Base-by-base conservation (phyloP, 2,329 filamentous ascomycete species). In the Fusarium sp. region DNA sequence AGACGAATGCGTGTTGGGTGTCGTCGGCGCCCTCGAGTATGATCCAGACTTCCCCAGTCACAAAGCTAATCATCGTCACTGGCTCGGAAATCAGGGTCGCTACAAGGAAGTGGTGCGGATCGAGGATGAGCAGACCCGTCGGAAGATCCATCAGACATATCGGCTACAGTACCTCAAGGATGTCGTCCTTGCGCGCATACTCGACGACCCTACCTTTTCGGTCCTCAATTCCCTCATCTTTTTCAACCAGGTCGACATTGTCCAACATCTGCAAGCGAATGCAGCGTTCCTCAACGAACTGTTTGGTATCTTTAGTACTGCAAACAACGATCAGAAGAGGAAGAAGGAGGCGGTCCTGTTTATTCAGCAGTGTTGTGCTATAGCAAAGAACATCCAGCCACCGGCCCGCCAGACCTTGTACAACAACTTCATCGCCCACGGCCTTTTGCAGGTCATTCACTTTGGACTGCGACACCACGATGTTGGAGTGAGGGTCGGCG, bases 171-270 rank as follows among this genome's bases (percentile, higher is more conserved):
- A 99, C 81, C 88, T 99, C 64, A 99, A 98, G 82, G 97, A 99
- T 79, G 97, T 99, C n/a, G 96, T 98, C 1, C 89, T 99, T 50
- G 97, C 97, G 33, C 91, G 97, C 72, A 98, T 99, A 73, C 88
- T 99, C 70, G 97, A 99, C 83, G 97, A 99, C 82, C 96, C 96
- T 59, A 99, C 97, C 22, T 99, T 98, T 82, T 97, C 95, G 27
- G 95, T 98, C 29, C 91, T 99, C 74, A 99, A 98, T 84, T 98
- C 95, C 60, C 89, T 98, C 77, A 99, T 99, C 76, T 99, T 98
- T 86, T 99, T 97, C 88, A 97, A 98, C 85, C 97, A 99, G 85
- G 95, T 98, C 78, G 97, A 98, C 80, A 98, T 99, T 80, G 93
- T 99, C 59, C 94, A 96, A 80, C 94, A 98, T 83, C 88, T 99